Conservation (phyloP, 441 rosid species). For the Pelargonium myrrhifolium region DNA sequence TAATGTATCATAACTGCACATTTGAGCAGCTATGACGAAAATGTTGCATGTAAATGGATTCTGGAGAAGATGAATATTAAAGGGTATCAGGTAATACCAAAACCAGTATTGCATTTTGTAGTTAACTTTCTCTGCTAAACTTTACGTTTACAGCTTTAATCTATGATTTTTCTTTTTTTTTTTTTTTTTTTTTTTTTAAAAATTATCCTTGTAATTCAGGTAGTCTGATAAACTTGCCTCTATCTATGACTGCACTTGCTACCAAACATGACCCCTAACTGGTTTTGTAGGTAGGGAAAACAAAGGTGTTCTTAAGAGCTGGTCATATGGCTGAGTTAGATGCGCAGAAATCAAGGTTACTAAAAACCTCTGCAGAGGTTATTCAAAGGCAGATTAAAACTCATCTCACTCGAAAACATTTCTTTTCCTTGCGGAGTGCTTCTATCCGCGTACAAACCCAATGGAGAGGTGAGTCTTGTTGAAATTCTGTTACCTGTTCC, state of each 20-base stretch:
- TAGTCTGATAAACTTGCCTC: no score
- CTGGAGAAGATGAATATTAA: conserved; percentile 69
- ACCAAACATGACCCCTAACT: conserved; percentile 25
- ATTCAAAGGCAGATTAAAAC: conserved; percentile 74
- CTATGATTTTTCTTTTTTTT: not conserved
- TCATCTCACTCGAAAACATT: conserved; percentile 61
- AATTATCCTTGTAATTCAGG: no score
- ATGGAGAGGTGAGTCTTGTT: conserved; percentile 61
- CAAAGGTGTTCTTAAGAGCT: conserved; percentile 89
- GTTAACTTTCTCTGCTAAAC: conserved; percentile 9
- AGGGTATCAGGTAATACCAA: conserved; percentile 76
- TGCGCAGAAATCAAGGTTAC: conserved; percentile 72
- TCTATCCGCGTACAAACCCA: conserved; percentile 53
- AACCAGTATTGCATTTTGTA: conserved; percentile 28
- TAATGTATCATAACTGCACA: not conserved
- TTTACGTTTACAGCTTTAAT: not conserved
- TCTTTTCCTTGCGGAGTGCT: conserved; percentile 62
- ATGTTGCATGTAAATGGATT: conserved; percentile 55
- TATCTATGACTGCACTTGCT: conserved; percentile 1
- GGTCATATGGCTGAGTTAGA: conserved; percentile 99
- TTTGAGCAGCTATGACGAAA: conserved; percentile 71
- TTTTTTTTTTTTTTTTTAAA: no score
- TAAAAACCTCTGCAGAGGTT: conserved; percentile 72
- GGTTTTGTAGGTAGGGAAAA: conserved; percentile 77
- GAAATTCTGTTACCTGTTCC: not conserved